Evolutionary conservation across 345 rosid species (phyloP).

Genomic region (Euphorbia lathyris): DNA sequence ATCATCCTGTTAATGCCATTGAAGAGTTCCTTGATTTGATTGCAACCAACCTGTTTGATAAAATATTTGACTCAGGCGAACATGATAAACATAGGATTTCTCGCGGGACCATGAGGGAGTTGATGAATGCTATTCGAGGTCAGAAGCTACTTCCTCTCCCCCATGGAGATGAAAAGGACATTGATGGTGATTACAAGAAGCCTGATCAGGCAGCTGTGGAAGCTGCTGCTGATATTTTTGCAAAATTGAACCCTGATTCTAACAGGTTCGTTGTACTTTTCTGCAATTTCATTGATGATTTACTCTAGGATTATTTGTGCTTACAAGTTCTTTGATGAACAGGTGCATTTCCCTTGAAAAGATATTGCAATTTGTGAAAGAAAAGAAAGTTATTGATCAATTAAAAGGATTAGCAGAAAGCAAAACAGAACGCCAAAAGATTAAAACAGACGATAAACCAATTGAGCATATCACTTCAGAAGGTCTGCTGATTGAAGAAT

Average conservation of each 20-base stretch:
- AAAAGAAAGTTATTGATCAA: constrained; percentile 40
- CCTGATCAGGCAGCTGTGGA: constrained; percentile 54
- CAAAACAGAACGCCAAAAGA: constrained; percentile 7
- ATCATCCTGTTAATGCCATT: background rate
- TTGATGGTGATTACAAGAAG: constrained; percentile 32
- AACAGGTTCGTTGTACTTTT: background rate
- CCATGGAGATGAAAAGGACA: constrained; percentile 28
- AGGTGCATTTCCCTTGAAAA: constrained; percentile 64
- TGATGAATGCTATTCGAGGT: constrained; percentile 46
- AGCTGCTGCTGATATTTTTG: constrained; percentile 52
- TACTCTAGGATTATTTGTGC: background rate
- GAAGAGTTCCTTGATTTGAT: background rate
- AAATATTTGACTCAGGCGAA: background rate
- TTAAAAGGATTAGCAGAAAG: constrained; percentile 52
- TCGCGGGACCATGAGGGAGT: constrained; percentile 63
- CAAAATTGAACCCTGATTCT: background rate
- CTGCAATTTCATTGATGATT: background rate
- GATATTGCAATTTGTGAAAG: constrained; percentile 49
- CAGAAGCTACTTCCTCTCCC: constrained; percentile 39
- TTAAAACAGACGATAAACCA: background rate
- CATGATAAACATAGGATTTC: constrained; percentile 34
- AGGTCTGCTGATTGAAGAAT: constrained; percentile 39
- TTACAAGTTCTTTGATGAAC: constrained; percentile 1
- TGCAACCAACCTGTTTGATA: background rate
- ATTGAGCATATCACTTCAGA: background rate